Base-by-base conservation (phyloP, 805 yeast species). In the Ogataea nakhonphanomensis region DNA sequence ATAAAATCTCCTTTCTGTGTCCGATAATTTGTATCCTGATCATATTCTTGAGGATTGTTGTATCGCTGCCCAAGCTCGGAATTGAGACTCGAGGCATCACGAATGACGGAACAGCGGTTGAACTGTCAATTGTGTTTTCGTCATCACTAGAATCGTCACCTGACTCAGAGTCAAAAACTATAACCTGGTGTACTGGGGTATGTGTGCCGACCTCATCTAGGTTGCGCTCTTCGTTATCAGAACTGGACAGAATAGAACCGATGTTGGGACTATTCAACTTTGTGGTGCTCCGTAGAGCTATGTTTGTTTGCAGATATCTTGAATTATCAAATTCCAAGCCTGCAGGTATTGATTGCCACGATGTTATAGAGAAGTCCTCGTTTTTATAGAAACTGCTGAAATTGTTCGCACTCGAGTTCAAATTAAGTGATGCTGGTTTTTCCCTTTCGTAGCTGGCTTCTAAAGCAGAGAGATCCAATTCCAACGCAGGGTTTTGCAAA, bases 61-160 rank as follows among this genome's bases (percentile, higher is more conserved):
- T 27, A 13, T 24, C 29, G 10, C 28, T 39, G 7, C 45, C 39
- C 27, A 51, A 22, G 25, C 50, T 41, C 8, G 54, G 48, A 23
- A 62, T 42, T 4, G 66, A 58, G 9, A 65, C 64, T 26, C 59
- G 50, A 1, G 69, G 69, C 69, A 65, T 65, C 12, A 64, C 60
- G 46, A 65, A 65, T 1, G 66, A 61, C 3, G 68, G 66, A 9
- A 52, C 48, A 7, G 57, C 52, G 2, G 61, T 52, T 12, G 65
- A 53, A 9, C 60, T 45, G 35, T 57, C 56, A 9, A 48, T 41
- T 5, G 57, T 52, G n/a, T 43, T 38, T 24, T 53, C 53, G n/a
- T 50, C 54, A 13, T 51, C 57, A n/a, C 30, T 15, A 15, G 43
- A 33, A 37, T 50, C 54, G 2, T 48, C 37, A 8, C 43, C 50